Percentiles rank a stretch among this genome's conserved stretches.
phyloP scores from a whole-genome alignment of 306 rosid species.

The Mimosa bimucronata region DNA sequence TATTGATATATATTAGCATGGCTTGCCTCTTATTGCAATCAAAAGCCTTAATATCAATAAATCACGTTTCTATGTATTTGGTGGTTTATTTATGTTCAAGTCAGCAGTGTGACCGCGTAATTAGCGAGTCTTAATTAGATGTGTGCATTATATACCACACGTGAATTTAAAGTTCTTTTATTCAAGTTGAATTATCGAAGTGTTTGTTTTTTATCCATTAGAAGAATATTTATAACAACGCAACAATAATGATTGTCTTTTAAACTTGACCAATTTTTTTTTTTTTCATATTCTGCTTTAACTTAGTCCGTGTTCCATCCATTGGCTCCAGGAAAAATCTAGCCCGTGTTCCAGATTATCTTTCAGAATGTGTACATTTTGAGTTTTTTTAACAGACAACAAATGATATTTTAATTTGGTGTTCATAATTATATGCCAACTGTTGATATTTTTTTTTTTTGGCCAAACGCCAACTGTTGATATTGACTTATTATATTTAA shows the following conservation, averaged over 20 bases:
- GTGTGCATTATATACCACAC: not conserved
- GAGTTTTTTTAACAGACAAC: not conserved
- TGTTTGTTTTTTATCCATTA: not conserved
- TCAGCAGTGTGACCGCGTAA: not conserved
- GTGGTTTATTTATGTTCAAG: not conserved
- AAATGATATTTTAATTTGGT: no score
- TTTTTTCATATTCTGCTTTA: not conserved
- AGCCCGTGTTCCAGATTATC: not conserved
- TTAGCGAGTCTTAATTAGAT: not conserved
- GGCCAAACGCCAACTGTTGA: not conserved
- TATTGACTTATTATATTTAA: not conserved
- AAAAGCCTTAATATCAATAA: not conserved
- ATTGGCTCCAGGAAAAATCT: no score
- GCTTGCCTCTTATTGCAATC: not conserved
- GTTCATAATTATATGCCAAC: not conserved
- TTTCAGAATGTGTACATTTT: no score
- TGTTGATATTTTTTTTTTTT: not conserved
- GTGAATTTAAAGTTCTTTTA: not conserved
- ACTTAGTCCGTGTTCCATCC: not conserved
- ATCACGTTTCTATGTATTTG: not conserved
- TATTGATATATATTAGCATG: no score
- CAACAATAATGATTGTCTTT: no score
- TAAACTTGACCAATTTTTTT: no score
- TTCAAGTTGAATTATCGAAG: no score
- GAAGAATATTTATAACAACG: no score